Conservation (phyloP, 1,284 basidiomycete genomes). For the Puccinia sorghi region DNA sequence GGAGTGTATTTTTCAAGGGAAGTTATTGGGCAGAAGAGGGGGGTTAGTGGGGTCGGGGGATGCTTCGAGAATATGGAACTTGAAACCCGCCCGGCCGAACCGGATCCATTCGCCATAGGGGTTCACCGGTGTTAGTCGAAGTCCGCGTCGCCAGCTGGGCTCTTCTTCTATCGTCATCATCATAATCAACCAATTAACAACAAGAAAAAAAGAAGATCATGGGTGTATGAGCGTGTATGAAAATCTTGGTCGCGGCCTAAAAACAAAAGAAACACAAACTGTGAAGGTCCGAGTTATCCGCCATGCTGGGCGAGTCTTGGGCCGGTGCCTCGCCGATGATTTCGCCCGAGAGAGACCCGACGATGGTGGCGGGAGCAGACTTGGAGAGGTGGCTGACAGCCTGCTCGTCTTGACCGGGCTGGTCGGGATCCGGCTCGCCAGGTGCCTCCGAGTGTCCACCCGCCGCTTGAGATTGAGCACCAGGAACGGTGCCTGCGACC, state of each 20-base stretch:
- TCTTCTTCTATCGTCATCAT: not conserved
- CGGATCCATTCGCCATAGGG: conserved; percentile 38
- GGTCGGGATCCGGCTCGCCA: not conserved
- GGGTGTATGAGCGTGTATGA: not conserved
- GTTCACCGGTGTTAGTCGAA: not conserved
- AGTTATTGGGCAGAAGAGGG: not conserved
- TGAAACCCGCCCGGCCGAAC: conserved; percentile 34
- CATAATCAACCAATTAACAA: not conserved
- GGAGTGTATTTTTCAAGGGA: not conserved
- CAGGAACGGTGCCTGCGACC: too few relatives aligned
- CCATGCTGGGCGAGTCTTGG: not conserved
- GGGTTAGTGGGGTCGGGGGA: not conserved
- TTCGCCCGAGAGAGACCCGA: conserved; percentile 1
- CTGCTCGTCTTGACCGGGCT: not conserved
- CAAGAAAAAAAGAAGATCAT: not conserved
- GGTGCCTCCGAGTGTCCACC: not conserved
- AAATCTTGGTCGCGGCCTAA: not conserved
- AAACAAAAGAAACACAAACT: not conserved
- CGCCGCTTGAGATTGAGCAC: not conserved
- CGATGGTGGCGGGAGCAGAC: not conserved
- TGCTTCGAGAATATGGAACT: conserved; percentile 18
- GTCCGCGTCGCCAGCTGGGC: not conserved
- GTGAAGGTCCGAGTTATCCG: not conserved
- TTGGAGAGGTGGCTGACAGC: not conserved
- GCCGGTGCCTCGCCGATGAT: not conserved